These are phyloP conservation scores for Vanrija pseudolonga DNA, from an alignment of 1,284 basidiomycete genomes.

Conservation along the genomic window DNA sequence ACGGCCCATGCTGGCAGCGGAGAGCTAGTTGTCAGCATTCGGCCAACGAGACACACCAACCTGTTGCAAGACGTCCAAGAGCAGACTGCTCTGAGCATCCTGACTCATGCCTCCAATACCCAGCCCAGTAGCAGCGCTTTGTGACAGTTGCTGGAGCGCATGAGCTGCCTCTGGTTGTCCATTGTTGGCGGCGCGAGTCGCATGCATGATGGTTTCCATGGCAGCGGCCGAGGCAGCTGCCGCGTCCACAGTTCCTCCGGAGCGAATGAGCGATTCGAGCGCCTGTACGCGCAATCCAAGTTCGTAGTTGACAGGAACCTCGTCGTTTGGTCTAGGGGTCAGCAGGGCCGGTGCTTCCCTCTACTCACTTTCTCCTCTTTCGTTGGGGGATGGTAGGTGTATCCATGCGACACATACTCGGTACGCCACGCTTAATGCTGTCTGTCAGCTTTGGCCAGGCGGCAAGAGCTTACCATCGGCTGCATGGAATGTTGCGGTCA, in stretches of 20 bases:
- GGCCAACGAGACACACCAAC: too few relatives aligned
- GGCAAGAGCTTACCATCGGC: slow-evolving; percentile 30
- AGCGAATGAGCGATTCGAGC: slow-evolving; percentile 42
- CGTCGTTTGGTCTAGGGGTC: slow-evolving; percentile 14
- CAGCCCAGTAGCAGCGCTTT: slow-evolving; percentile 20
- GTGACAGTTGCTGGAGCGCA: slow-evolving; percentile 37
- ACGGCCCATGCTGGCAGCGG: slow-evolving; percentile 34
- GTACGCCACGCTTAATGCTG: slow-evolving; percentile 44
- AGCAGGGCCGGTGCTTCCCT: neutral
- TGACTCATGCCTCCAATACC: slow-evolving; percentile 31
- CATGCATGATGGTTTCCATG: slow-evolving; percentile 42
- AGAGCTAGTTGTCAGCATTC: slow-evolving; percentile 12
- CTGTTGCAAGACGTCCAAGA: slow-evolving; percentile 45
- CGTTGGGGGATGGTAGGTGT: slow-evolving; percentile 31
- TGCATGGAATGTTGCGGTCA: slow-evolving; percentile 47
- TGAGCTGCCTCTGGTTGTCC: slow-evolving; percentile 39
- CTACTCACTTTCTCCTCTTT: slow-evolving; percentile 38
- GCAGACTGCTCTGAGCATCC: slow-evolving; percentile 36
- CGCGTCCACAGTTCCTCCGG: slow-evolving; percentile 35
- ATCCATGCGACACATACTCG: slow-evolving; percentile 46
- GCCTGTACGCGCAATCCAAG: slow-evolving; percentile 39
- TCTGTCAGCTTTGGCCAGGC: neutral
- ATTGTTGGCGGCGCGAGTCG: slow-evolving; percentile 38
- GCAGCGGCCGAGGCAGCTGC: slow-evolving; percentile 37
- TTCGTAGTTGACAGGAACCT: slow-evolving; percentile 39